Conservation (phyloP, 78 protist species). For the Dictyostelium citrinum region DNA sequence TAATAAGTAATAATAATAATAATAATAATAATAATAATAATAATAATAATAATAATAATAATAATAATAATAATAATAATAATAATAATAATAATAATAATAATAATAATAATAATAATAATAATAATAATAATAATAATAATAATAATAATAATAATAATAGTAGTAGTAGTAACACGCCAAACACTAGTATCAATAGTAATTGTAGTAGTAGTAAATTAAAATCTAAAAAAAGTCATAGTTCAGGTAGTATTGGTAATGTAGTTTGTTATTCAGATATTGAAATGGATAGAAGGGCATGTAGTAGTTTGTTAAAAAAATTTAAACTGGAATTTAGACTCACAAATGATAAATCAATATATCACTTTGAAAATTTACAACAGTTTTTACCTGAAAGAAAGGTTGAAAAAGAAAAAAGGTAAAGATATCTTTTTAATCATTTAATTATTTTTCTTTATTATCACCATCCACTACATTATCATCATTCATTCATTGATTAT, state of each 20-base stretch:
- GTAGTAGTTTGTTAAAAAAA: not conserved
- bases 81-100: not conserved
- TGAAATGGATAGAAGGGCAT: not conserved
- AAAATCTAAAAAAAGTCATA: not conserved
- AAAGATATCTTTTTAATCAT: not conserved
- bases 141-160: not conserved
- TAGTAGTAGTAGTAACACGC: not conserved
- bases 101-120: not conserved
- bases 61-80: not conserved
- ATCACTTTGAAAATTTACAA: slow-evolving; percentile 10
- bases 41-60: not conserved
- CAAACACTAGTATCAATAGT: not conserved
- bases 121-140: not conserved
- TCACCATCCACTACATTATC: not conserved
- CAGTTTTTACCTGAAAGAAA: slow-evolving; percentile 4
- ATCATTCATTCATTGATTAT: not conserved
- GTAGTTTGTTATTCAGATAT: not conserved
- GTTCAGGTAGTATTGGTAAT: not conserved
- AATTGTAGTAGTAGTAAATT: not conserved
- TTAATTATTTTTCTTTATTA: too few relatives aligned
- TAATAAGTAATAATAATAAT: not conserved
- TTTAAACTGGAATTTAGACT: slow-evolving; percentile 18
- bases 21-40: not conserved
- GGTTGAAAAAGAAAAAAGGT: slow-evolving; percentile 42
- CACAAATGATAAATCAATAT: slow-evolving; percentile 4